Evolutionary conservation across 179 eudicot genomes (phyloP), one percentile per base, ranked within the genome.

Genomic region (Silene coronaria): DNA sequence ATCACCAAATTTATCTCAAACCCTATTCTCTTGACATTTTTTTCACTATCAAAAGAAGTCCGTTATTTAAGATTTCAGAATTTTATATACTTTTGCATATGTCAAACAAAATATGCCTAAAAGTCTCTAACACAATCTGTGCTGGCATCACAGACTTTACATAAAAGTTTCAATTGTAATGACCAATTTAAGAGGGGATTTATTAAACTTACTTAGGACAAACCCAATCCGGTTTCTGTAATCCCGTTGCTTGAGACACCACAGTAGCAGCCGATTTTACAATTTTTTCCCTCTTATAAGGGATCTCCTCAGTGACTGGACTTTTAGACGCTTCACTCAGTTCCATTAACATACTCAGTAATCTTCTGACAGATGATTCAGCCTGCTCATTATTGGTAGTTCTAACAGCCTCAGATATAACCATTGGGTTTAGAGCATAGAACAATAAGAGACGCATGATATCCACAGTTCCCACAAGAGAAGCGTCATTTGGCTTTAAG

Each of bases 401-500:
- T 74, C 75, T 85, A 73, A 55, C 79, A 24, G 83, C 89, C 63
- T 78, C 88, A 21, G 89, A 83, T 73, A 79, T 71, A 75, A 86
- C 87, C 70, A 73, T 67, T 21, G 93, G 89, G 57, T 95, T 91
- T 36, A 92, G 82, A 59, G 95, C 97, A 84, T 87, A 91, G 51
- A 77, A 69, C 67, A 92, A 70, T 78, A 95, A 82, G 62, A 95
- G 83, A 13, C 99, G 95, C 85, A 95, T 87, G n/a, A 95, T 70
- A 84, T 95, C 99, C 75, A 95, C 91, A 22, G 96, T 95, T 8
- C 87, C 85, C 45, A 91, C 92, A 76, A 67, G 84, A 80, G 89
- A 93, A 74, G 88, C 72, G 34, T 87, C 95, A 23, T 85, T 83
- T 27, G 86, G 83, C 74, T 79, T 73, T 61, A 89, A 84, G 73